Base-by-base conservation (phyloP, 2,329 filamentous ascomycete genomes). In the Trichoderma lentiforme region DNA sequence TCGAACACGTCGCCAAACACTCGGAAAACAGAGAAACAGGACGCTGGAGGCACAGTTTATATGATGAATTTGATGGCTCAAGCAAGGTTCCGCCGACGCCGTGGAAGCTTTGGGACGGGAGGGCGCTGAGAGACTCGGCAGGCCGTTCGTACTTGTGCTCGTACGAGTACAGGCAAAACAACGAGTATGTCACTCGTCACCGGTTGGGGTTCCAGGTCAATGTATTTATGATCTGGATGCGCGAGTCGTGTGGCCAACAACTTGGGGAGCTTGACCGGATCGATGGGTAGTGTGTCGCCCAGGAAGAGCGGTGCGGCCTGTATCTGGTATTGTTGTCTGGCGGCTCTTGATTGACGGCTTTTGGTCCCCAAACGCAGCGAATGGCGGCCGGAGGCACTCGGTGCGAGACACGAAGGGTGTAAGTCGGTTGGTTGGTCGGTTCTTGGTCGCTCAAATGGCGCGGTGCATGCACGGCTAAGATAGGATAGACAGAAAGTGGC, bases 361-460 rank as follows among this genome's bases (percentile, higher is more conserved):
- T 39, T 57, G 53, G 15, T 28, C 30, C 15, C 18, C 66, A 72
- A 72, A 65, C 71, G 71, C 71, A 70, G 71, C 58, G 60, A 70
- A 68, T 60, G 66, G 39, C 56, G 56, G 47, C 28, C 53, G 43
- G 30, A 34, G 47, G 30, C 43, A 34, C 43, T 66, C n/a, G 63
- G 62, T 24, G 62, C 36, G n/a, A 62, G 66, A 63, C 32, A 58
- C 15, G 34, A 53, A 72, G 70, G 71, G 74, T 74, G 71, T 74
- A 75, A 74, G 73, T 74, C 72, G 47, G 74, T 71, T 74, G 71
- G 71, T 70, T 58, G 68, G 66, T 58, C 65, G 66, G 34, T 62
- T 61, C 56, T 58, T 53, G 66, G 66, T 70, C 56, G 26, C 66
- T 62, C 66, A 70, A 62, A 36, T 32, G 53, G 64, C 63, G 65